Evolutionary conservation across 2,329 filamentous ascomycete genomes (phyloP), one percentile per base, ranked within the genome.

Genomic region (Penicillium sp.): DNA sequence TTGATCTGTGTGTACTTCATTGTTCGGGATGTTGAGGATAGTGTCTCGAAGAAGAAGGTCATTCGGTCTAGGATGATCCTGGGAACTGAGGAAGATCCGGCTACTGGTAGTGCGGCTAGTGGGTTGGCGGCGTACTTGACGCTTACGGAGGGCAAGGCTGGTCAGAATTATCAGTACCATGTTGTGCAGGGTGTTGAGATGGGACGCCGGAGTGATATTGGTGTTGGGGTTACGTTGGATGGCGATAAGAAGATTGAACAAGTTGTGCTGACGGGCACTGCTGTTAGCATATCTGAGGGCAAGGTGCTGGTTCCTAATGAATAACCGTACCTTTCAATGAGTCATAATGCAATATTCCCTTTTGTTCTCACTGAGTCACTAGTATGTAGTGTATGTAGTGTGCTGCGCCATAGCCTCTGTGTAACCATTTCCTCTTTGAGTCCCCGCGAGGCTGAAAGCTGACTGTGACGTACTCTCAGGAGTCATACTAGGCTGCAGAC

Each of bases 111-210:
- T 58, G 86, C 86, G 31, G 84, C 86, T 6, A 81, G 81, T 67
- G 82, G 82, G 8, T 70, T 89, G 62, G 76, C 78, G 21, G 75
- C 79, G 54, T 87, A 83, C 65, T 73, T 89, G 59, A 78, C 81
- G 5, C 67, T 83, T 51, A 70, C 70, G n/a, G 75, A 75, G 51
- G 70, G 69, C n/a, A 70, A 66, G 23, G 52, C 53, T n/a, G 57
- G 64, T 6, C 36, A 64, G 27, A 60, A 62, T 47, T 71, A 69
- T 25, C 71, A 70, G 53, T 86, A 83, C 62, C 76, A 80, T 57
- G 75, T 89, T 61, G 82, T 82, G 58, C 87, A 89, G 74, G 87
- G 86, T 0, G 84, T 88, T 10, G 86, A 89, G 73, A 88, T 89
- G 83, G 86, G 85, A 6, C 74, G 85, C 62, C 65, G 71, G 8